A percentile compares a stretch with the other conserved stretches of the same genome.
These are phyloP conservation scores for Pichia sp. DNA, from an alignment of 1,139 yeast genomes.

Conservation along the genomic window DNA sequence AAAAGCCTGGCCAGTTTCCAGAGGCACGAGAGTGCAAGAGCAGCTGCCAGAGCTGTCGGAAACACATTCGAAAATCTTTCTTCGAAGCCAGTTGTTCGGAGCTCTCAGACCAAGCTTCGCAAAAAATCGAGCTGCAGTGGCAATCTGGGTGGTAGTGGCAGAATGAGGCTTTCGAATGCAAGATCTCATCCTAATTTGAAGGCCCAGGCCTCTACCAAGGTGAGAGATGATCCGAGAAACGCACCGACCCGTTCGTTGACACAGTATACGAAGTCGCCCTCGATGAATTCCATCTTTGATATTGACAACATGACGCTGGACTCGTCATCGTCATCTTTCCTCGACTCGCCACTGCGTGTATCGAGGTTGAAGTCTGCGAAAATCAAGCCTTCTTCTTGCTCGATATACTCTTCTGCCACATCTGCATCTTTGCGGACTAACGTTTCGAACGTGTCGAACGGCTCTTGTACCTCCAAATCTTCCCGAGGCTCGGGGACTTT, in stretches of 20 bases:
- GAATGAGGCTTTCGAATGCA: background rate
- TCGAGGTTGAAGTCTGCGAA: background rate
- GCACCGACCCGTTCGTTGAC: background rate
- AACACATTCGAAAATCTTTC: background rate
- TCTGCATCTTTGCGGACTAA: constrained; percentile 1
- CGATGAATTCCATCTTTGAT: background rate
- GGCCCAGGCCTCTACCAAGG: background rate
- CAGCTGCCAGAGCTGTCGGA: constrained; percentile 16
- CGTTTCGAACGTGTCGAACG: background rate
- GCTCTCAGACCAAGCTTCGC: background rate
- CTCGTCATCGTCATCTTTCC: background rate
- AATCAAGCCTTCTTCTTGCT: constrained; percentile 10
- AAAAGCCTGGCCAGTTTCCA: background rate
- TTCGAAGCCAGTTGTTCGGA: too few species aligned
- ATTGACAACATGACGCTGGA: background rate
- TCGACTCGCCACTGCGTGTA: constrained; percentile 1
- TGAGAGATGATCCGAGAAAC: background rate
- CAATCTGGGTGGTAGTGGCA: background rate
- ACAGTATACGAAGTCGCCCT: background rate
- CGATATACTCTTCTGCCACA: constrained; percentile 10
- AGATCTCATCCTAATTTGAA: background rate
- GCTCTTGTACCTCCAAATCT: constrained; percentile 5
- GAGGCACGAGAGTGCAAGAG: constrained; percentile 13
- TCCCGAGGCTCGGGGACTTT: constrained; percentile 9
- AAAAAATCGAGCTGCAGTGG: background rate